These are phyloP conservation scores for Bruguiera hainesii DNA, from an alignment of 441 rosid genomes.

Conservation along the genomic window DNA sequence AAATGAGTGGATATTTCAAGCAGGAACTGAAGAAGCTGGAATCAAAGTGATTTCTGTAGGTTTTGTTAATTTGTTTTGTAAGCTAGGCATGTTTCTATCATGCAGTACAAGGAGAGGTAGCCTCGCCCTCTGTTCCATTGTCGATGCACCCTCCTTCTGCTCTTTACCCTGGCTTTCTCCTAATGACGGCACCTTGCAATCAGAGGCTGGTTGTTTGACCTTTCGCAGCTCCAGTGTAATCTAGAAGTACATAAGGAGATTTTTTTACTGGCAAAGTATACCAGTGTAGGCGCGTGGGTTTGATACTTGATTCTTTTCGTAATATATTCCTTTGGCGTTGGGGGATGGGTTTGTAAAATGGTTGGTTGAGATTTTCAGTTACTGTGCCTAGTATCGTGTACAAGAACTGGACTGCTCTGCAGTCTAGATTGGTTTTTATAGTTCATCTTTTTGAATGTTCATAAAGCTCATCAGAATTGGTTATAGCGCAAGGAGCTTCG, in stretches of 20 bases:
- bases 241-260: conserved; percentile 28
- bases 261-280: conserved; percentile 42
- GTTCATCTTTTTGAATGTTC: too few species aligned
- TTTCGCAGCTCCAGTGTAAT: conserved; percentile 41
- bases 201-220: conserved; percentile 25
- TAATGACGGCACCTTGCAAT: too few species aligned
- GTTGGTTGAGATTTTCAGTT: conserved; percentile 4
- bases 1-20: conserved; percentile 12
- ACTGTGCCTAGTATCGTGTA: conserved; percentile 11
- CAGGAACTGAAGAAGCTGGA: conserved; percentile 8
- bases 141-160: too few species aligned
- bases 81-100: conserved; percentile 20
- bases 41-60: conserved; percentile 16
- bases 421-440: conserved; percentile 10
- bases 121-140: too few species aligned
- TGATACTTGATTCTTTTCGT: conserved; percentile 22
- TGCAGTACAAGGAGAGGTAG: conserved; percentile 15
- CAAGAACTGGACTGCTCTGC: conserved; percentile 15
- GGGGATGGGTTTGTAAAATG: conserved; percentile 29
- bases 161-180: too few species aligned
- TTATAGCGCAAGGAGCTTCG: too few species aligned
- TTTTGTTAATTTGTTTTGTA: conserved; percentile 28
- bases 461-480: too few species aligned
- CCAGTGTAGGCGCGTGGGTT: conserved; percentile 33
- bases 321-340: not conserved